phyloP scores from a whole-genome alignment of 2,329 filamentous ascomycete species.

The Venturia effusa region DNA sequence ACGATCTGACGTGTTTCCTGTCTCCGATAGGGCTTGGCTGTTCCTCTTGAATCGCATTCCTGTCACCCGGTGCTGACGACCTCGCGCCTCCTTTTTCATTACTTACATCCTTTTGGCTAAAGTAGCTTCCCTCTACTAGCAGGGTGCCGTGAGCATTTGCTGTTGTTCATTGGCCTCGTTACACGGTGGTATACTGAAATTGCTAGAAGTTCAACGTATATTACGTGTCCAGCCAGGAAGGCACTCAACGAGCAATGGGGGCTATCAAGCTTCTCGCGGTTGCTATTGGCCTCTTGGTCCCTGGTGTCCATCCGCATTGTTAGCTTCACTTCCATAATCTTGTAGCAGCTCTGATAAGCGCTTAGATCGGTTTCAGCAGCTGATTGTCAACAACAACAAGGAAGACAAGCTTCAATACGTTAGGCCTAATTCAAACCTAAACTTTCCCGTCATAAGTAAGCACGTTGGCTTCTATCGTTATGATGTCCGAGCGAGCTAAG shows the following conservation, averaged over 20 bases:
- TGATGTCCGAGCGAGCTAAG: not conserved
- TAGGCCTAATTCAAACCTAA: slow-evolving; percentile 26
- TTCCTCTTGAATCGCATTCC: not conserved
- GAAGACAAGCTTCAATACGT: slow-evolving; percentile 26
- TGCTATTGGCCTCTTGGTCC: not conserved
- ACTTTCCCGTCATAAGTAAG: slow-evolving; percentile 24
- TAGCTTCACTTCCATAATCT: not conserved
- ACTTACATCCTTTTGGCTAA: not conserved
- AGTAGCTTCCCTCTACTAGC: not conserved
- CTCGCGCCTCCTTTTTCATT: not conserved
- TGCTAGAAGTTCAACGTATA: not conserved
- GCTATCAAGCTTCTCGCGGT: not conserved
- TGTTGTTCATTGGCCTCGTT: not conserved
- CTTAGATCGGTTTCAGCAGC: slow-evolving; percentile 27
- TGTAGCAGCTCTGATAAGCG: not conserved
- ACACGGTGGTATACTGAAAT: not conserved
- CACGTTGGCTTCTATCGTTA: not conserved
- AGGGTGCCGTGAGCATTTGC: not conserved
- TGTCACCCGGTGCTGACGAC: not conserved
- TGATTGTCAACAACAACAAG: slow-evolving; percentile 26
- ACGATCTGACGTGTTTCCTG: not conserved
- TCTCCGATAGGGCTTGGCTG: not conserved
- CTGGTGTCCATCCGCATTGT: not conserved
- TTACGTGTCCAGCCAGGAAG: not conserved
- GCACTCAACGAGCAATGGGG: not conserved